Conservation (phyloP, 306 rosid species). For the Prunus dulcis region DNA sequence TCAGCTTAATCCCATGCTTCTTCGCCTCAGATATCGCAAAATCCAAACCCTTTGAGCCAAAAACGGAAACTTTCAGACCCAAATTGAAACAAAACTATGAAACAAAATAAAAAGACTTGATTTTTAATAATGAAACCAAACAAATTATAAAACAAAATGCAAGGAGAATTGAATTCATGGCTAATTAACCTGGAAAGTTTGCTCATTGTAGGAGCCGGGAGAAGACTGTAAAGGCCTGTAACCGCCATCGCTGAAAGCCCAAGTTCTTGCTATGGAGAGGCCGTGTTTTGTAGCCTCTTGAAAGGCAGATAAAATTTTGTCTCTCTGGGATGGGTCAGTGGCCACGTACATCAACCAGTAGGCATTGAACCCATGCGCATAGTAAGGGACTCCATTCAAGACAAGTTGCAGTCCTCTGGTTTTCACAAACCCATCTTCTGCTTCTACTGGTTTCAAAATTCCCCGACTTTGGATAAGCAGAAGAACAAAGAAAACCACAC, state of each 20-base stretch:
- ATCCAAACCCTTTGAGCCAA: constrained; percentile 72
- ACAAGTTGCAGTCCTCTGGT: constrained; percentile 64
- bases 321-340: constrained; percentile 73
- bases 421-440: constrained; percentile 66
- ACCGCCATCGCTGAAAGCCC: constrained; percentile 97
- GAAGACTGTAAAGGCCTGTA: constrained; percentile 63
- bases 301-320: constrained; percentile 64
- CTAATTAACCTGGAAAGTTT: constrained; percentile 59
- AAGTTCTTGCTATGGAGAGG: constrained; percentile 69
- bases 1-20: constrained; percentile 66
- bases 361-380: constrained; percentile 88
- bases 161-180: not conserved
- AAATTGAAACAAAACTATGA: not conserved
- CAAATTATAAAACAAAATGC: not conserved
- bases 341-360: constrained; percentile 89
- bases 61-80: not conserved
- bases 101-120: not conserved
- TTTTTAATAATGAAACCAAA: not conserved
- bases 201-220: constrained; percentile 84
- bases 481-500: constrained; percentile 36
- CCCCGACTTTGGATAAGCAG: constrained; percentile 22
- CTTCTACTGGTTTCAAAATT: constrained; percentile 21
- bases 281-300: constrained; percentile 59
- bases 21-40: constrained; percentile 68
- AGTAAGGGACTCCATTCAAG: constrained; percentile 66